A percentile compares a stretch with the other conserved stretches of the same genome.
These are phyloP conservation scores for Yamadazyma paraphyllophila DNA, from an alignment of 805 yeast species.

Conservation along the genomic window DNA sequence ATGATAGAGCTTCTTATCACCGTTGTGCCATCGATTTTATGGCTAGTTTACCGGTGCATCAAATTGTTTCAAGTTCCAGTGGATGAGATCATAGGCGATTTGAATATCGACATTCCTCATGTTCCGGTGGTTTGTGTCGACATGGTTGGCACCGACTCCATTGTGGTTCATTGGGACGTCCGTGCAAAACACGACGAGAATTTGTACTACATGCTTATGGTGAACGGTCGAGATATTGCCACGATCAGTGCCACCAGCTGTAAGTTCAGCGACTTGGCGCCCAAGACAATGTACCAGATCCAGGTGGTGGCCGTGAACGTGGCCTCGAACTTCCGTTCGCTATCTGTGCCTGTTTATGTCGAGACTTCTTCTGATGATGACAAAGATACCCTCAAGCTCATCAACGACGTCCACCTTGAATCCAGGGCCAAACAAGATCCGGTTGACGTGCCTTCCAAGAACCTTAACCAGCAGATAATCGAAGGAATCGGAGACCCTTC, in stretches of 20 bases:
- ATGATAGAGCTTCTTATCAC: constrained; percentile 37
- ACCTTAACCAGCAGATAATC: constrained; percentile 11
- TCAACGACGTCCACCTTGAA: not conserved
- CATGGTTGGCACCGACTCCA: constrained; percentile 44
- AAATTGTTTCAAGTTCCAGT: constrained; percentile 43
- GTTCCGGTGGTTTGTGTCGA: constrained; percentile 56
- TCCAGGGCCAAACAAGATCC: not conserved
- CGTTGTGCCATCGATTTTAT: constrained; percentile 33
- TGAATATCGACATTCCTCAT: constrained; percentile 55
- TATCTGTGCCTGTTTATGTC: constrained; percentile 31
- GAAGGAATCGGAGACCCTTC: constrained; percentile 18
- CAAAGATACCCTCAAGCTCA: not conserved
- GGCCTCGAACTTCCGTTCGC: constrained; percentile 33
- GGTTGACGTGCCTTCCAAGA: not conserved
- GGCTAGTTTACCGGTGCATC: constrained; percentile 41
- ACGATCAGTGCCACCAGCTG: constrained; percentile 35
- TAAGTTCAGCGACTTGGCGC: constrained; percentile 28
- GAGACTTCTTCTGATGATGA: constrained; percentile 19
- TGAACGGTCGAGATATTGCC: constrained; percentile 37
- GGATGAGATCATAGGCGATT: constrained; percentile 39
- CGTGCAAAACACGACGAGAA: constrained; percentile 27
- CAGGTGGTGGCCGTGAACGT: constrained; percentile 38
- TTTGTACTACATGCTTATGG: constrained; percentile 30
- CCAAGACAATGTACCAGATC: constrained; percentile 30
- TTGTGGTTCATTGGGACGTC: constrained; percentile 57